These are phyloP conservation scores for Harrya chromipes DNA, from an alignment of 768 basidiomycete species.

Conservation along the genomic window DNA sequence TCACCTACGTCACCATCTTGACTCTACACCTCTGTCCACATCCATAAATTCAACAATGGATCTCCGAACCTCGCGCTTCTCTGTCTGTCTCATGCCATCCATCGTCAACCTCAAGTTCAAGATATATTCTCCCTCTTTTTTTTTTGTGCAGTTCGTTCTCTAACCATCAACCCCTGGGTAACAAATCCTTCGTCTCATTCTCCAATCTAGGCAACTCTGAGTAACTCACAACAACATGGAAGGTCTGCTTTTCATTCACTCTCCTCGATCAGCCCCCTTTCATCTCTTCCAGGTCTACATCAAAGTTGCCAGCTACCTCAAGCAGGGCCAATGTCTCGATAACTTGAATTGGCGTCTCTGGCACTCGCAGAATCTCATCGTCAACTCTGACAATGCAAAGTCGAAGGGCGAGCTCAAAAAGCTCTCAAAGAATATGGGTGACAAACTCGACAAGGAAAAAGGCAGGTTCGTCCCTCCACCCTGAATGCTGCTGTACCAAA, in stretches of 20 bases:
- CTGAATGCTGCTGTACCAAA: conserved; percentile 50
- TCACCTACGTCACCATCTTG: no score
- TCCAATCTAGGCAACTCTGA: conserved; percentile 84
- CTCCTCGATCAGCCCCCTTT: conserved; percentile 2
- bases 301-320: conserved; percentile 86
- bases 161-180: conserved; percentile 52
- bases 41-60: no score
- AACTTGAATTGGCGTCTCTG: conserved; percentile 91
- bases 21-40: no score
- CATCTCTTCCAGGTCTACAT: conserved; percentile 66
- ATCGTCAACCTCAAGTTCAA: conserved; percentile 88
- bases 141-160: not conserved
- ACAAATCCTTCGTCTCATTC: conserved; percentile 94
- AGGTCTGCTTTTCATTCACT: conserved; percentile 44
- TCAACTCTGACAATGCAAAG: conserved; percentile 86
- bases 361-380: conserved; percentile 90
- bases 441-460: conserved; percentile 91
- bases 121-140: conserved; percentile 31
- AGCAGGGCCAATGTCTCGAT: conserved; percentile 88
- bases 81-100: conserved; percentile 56
- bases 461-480: conserved; percentile 59
- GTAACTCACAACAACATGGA: conserved; percentile 87
- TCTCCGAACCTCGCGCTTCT: not conserved
- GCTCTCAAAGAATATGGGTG: conserved; percentile 83
- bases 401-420: conserved; percentile 87